phyloP scores from a whole-genome alignment of 169 alveolate genomes.

The Plasmodium inui region DNA sequence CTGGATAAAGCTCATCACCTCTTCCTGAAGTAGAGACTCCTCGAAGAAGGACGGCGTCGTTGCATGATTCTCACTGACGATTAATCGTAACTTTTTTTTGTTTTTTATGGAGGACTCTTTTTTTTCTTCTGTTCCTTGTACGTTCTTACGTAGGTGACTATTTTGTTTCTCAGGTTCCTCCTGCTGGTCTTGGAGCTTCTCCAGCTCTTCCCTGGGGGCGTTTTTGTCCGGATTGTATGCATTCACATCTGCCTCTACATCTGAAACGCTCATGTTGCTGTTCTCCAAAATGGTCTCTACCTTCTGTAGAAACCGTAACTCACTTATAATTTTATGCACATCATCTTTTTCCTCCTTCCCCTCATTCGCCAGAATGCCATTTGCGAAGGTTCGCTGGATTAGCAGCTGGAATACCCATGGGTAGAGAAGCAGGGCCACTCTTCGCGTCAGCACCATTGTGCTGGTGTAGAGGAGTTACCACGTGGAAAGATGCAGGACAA shows the following conservation, averaged over 20 bases:
- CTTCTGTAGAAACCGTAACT: conserved; percentile 59
- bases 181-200: conserved; percentile 7
- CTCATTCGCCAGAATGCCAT: neutral
- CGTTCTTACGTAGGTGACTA: neutral
- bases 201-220: conserved; percentile 44
- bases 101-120: conserved; percentile 3
- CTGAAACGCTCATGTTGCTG: conserved; percentile 33
- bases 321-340: conserved; percentile 36
- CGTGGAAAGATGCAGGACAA: neutral
- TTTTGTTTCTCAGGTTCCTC: neutral
- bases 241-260: conserved; percentile 59
- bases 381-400: neutral
- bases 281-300: conserved; percentile 43
- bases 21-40: conserved; percentile 53
- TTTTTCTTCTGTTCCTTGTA: neutral
- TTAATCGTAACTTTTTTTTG: conserved; percentile 12
- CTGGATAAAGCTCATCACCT: conserved; percentile 19
- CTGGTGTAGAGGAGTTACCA: neutral
- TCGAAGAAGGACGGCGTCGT: conserved; percentile 67
- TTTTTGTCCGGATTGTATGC: conserved; percentile 55
- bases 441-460: neutral
- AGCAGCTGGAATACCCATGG: neutral
- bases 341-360: conserved; percentile 21
- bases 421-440: neutral
- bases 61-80: conserved; percentile 53